Evolutionary conservation across 1,284 basidiomycete genomes (phyloP).

Genomic region (Schizopora paradoxa): DNA sequence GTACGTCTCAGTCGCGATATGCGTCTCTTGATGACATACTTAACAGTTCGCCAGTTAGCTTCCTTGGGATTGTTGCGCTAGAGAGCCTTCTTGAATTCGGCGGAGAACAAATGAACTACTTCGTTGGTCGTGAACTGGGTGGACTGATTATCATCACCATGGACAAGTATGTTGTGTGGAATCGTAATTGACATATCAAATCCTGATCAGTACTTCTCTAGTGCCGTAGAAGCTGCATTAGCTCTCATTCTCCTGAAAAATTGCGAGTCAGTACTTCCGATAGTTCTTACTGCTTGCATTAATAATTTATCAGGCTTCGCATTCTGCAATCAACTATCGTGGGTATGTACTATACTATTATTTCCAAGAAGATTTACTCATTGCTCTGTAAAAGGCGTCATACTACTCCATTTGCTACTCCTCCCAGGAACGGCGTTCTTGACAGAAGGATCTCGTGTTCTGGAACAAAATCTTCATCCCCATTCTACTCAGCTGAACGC

Average conservation of each 20-base stretch:
- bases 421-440: constrained; percentile 57
- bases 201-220: constrained; percentile 16
- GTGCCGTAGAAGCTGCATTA: constrained; percentile 52
- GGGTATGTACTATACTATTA: constrained; percentile 30
- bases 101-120: constrained; percentile 21
- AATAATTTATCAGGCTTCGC: constrained; percentile 32
- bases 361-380: neutral
- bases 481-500: constrained; percentile 56
- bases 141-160: constrained; percentile 23
- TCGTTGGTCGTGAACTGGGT: constrained; percentile 20
- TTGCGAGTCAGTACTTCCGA: constrained; percentile 49
- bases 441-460: constrained; percentile 48
- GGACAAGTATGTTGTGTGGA: constrained; percentile 26
- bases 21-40: neutral
- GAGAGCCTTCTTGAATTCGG: constrained; percentile 24
- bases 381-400: constrained; percentile 39
- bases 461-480: constrained; percentile 43
- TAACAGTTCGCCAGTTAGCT: constrained; percentile 6
- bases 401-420: constrained; percentile 55
- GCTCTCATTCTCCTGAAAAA: constrained; percentile 57
- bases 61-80: constrained; percentile 20
- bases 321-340: constrained; percentile 56
- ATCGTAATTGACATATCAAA: neutral
- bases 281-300: neutral
- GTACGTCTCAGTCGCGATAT: neutral